phyloP scores from a whole-genome alignment of 2,329 filamentous ascomycete genomes.

The Pseudogymnoascus sp. region DNA sequence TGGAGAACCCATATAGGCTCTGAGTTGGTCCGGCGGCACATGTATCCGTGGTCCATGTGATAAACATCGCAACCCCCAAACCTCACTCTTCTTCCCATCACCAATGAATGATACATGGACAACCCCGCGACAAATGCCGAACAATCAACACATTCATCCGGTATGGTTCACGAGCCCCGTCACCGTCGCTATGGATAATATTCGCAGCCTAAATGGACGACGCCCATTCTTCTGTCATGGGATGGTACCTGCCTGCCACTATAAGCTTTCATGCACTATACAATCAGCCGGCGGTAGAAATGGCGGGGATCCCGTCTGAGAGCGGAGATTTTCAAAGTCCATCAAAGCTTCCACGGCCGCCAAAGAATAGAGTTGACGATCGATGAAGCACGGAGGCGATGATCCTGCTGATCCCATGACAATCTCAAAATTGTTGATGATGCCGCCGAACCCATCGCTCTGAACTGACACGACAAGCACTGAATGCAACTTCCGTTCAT shows the following conservation, averaged over 20 bases:
- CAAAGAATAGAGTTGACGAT: constrained; percentile 3
- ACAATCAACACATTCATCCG: neutral
- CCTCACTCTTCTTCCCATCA: neutral
- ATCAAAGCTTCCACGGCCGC: neutral
- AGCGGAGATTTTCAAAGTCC: neutral
- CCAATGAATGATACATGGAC: neutral
- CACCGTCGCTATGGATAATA: neutral
- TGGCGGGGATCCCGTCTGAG: neutral
- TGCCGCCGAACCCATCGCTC: neutral
- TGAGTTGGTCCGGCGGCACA: neutral
- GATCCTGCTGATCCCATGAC: neutral
- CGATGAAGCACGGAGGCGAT: neutral
- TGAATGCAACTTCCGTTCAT: neutral
- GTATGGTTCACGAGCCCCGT: neutral
- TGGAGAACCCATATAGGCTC: neutral
- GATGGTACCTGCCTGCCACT: neutral
- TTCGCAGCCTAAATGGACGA: neutral
- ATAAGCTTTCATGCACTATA: neutral
- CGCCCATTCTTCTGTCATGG: neutral
- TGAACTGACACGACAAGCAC: neutral
- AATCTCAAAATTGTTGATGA: no score
- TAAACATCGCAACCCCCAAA: neutral
- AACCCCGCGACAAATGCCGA: neutral
- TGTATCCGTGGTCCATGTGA: neutral
- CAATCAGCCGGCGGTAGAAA: constrained; percentile 6